phyloP scores from a whole-genome alignment of 2,329 filamentous ascomycete species.

The Aspergillus terreus region DNA sequence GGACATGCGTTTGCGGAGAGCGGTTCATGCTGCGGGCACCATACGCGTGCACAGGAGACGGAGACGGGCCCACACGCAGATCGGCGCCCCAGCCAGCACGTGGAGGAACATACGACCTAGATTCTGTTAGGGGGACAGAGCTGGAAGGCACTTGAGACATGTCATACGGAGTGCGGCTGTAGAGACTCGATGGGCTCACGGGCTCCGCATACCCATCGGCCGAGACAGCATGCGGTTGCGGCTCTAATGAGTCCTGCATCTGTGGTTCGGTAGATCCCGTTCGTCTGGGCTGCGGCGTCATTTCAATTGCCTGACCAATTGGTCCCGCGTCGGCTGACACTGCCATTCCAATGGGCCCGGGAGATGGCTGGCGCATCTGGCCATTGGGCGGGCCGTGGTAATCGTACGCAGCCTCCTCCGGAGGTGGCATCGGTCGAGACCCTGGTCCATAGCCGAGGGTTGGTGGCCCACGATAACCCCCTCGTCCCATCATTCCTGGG shows the following conservation, averaged over 20 bases:
- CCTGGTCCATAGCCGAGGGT: conserved; percentile 50
- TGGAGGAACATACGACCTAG: conserved; percentile 42
- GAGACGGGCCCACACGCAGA: conserved; percentile 9
- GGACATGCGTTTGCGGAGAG: conserved; percentile 19
- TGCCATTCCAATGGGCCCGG: conserved; percentile 32
- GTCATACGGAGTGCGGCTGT: conserved; percentile 70
- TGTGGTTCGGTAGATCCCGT: conserved; percentile 16
- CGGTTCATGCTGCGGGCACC: conserved; percentile 9
- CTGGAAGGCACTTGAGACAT: neutral
- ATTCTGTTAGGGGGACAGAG: conserved; percentile 15
- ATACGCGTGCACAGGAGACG: conserved; percentile 18
- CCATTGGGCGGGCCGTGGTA: conserved; percentile 18
- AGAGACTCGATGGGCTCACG: conserved; percentile 66
- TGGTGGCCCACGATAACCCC: conserved; percentile 42
- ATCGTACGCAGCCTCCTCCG: conserved; percentile 23
- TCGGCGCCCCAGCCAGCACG: conserved; percentile 39
- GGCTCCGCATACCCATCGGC: conserved; percentile 22
- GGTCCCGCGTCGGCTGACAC: conserved; percentile 34
- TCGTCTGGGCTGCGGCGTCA: conserved; percentile 66
- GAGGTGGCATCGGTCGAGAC: conserved; percentile 21
- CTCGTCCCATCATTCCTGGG: conserved; percentile 42
- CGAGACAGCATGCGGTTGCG: conserved; percentile 23
- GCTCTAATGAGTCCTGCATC: conserved; percentile 33
- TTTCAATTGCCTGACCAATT: conserved; percentile 69
- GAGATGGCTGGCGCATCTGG: conserved; percentile 27